Conservation (phyloP, 345 rosid species). For the Anacardium occidentale region DNA sequence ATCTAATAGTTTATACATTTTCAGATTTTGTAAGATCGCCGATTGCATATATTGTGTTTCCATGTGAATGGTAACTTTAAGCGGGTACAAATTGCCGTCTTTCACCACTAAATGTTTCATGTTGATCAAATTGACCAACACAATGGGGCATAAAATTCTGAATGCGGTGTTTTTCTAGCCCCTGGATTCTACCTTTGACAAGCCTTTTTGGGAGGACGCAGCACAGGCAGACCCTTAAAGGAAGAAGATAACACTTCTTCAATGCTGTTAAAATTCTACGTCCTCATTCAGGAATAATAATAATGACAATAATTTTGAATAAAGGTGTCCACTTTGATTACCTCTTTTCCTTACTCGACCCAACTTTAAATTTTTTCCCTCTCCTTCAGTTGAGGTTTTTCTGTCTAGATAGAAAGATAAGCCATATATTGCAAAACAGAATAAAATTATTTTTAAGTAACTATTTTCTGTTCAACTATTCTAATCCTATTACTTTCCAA, state of each 20-base stretch:
- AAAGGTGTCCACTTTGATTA: slow-evolving; percentile 25
- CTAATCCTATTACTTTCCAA: neutral
- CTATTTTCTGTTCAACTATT: neutral
- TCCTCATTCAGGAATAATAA: too few relatives aligned
- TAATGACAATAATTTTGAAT: neutral
- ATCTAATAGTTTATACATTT: slow-evolving; percentile 9
- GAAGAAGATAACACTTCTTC: too few relatives aligned
- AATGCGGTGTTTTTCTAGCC: too few relatives aligned
- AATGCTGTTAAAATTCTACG: too few relatives aligned
- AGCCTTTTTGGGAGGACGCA: too few relatives aligned
- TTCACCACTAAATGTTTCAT: neutral
- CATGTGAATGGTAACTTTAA: neutral
- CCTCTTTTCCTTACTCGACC: neutral
- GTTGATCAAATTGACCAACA: neutral
- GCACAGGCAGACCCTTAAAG: too few relatives aligned
- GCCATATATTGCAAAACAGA: neutral
- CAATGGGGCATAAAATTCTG: neutral
- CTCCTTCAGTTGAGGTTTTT: slow-evolving; percentile 18
- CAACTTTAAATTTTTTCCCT: slow-evolving; percentile 22
- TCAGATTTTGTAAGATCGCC: neutral
- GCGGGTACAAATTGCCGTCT: neutral
- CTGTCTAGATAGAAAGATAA: neutral
- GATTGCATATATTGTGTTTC: neutral
- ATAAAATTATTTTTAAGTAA: neutral
- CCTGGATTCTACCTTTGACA: too few relatives aligned